A percentile compares a stretch with the other conserved stretches of the same genome.
phyloP scores from a whole-genome alignment of 352 stramenopile genomes.

The Blastocystis sp. region DNA sequence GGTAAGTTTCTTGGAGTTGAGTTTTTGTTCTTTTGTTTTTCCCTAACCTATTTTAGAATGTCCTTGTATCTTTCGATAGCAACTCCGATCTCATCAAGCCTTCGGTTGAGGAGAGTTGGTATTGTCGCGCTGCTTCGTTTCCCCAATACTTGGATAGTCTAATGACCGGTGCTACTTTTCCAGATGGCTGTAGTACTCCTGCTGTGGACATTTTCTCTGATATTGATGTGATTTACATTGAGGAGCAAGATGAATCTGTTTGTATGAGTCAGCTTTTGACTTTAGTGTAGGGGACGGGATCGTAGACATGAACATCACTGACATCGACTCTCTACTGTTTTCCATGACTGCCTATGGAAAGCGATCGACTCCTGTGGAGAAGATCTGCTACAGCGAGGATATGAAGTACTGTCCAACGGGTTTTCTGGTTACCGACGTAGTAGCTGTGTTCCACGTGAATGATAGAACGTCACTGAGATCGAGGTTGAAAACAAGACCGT shows the following conservation, averaged over 20 bases:
- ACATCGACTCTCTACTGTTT: background rate
- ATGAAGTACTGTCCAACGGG: background rate
- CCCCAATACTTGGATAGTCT: slow-evolving; percentile 5
- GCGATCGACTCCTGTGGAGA: background rate
- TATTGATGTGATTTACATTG: slow-evolving; percentile 28
- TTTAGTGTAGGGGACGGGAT: background rate
- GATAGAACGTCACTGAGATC: background rate
- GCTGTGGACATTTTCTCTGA: background rate
- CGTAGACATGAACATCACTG: background rate
- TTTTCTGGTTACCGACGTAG: background rate
- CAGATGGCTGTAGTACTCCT: slow-evolving; percentile 4
- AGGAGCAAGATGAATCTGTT: background rate
- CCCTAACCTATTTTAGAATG: background rate
- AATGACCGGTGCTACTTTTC: background rate
- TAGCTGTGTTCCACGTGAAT: background rate
- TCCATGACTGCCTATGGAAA: background rate
- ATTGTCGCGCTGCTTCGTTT: slow-evolving; percentile 18
- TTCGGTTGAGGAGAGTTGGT: background rate
- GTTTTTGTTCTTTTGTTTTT: slow-evolving; percentile 10
- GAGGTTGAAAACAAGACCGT: background rate
- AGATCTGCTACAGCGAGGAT: slow-evolving; percentile 40
- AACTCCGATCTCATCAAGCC: background rate
- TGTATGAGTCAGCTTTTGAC: background rate
- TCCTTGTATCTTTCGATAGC: background rate
- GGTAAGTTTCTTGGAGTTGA: background rate